Base-by-base conservation (phyloP, 2,329 filamentous ascomycete genomes). In the Botrytis pseudocinerea region DNA sequence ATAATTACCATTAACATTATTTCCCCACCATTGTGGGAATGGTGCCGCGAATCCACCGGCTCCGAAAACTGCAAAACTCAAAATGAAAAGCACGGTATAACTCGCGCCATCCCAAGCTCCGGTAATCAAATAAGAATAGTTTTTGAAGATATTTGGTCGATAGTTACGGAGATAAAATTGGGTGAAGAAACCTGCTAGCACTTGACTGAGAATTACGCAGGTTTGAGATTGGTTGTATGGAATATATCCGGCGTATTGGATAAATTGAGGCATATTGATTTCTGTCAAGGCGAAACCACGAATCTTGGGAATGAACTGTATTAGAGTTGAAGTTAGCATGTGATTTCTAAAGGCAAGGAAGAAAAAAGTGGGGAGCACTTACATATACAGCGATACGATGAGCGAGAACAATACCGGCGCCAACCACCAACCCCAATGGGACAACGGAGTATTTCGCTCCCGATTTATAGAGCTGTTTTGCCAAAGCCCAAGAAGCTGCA, bases 201-300 rank as follows among this genome's bases (percentile, higher is more conserved):
- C 10, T 77, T 83, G 83, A 77, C 83, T 87, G 72, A 86, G 79
- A 66, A 89, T 79, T 42, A 88, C 85, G 74, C 87, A 88, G 2
- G 87, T 89, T 78, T 89, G 87, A 0, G 84, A 85, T 61, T 82
- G 80, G 78, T 88, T 87, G 80, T 87, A 88, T 0, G 87, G 86
- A 70, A 89, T 85, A 71, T 82, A 88, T 22, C 86, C 87, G 14
- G 85, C 84, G 71, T 83, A 88, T 76, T 87, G 86, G 70, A 88
- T 84, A 72, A 88, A 84, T 75, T 88, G 86, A 0, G 87, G 83
- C 70, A 88, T 76, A 76, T 88, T 89, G 79, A 88, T 80, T 20
- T 86, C 84, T 3, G 75, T 73, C 2, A 84, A 74, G 0, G 82
- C 79, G 66, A 87, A 83, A 22, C 78, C 78, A 10, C 82, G 79